Evolutionary conservation across 352 stramenopile species (phyloP), one percentile per base, ranked within the genome.

Genomic region (Achlya hypogyna): DNA sequence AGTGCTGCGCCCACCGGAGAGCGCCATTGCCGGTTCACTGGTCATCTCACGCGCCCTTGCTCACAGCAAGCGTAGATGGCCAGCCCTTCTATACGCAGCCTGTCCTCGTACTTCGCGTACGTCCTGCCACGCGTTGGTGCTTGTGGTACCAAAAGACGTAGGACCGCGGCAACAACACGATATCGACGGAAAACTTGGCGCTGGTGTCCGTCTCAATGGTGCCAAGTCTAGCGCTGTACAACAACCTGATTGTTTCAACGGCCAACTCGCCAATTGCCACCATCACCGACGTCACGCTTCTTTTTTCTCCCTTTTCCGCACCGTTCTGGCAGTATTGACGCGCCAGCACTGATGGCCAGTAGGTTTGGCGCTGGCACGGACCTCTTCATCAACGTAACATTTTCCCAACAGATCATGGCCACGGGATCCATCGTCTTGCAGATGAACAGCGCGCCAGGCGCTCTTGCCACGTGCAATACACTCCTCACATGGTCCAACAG

Each of bases 381-480:
- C 0, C 63, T 95, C 0, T 75, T 65, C 4, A 63, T 95, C 43
- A 72, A 85, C 71, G 74, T 95, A 2, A 82, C 73, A 16, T 95
- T 93, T 67, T 91, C 84, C 0, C 84, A 93, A 38, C 84, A 95
- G 62, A 81, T 95, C 4, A 70, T 76, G 23, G 80, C 77, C 3
- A 74, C 71, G 28, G 86, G 86, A 5, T 65, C 77, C 20, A 81
- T 86, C 1, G 82, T 69, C 47, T 69, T 93, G 14, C 69, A 74
- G 27, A 72, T 95, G 76, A 0, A 71, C 31, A 25, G 72, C 2
- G 76, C 70, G 22, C 31, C 69, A 0, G 84, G 80, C 45, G 82
- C 82, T 2, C 62, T 79, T 47, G 81, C 81, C 0, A 74, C 87
- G 62, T 89, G 81, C 51, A 66, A 75, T 28, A 84, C 77, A 5